Base-by-base conservation (phyloP, 352 stramenopile species). In the Nothophytophthora sp. region DNA sequence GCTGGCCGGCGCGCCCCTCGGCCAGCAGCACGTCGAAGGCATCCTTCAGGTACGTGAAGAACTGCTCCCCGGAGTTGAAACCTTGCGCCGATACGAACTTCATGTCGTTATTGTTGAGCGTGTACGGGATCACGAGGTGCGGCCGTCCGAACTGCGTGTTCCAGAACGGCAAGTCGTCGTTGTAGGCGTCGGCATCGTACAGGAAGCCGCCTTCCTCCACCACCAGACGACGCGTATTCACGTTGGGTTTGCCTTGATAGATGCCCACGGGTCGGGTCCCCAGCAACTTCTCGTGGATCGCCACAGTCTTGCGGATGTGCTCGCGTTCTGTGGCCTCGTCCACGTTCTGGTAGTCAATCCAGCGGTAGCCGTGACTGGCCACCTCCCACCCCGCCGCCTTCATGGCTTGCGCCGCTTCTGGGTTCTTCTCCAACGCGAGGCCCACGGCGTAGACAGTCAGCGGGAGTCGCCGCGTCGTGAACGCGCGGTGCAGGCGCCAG, bases 51-150 rank as follows among this genome's bases (percentile, higher is more conserved):
- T 98, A 96, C 12, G 81, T 90, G 60, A 84, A 93, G 68, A 98
- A 99, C 67, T 98, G 87, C 42, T 96, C 80, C 43, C 88, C 88
- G 25, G 75, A 88, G 41, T 95, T 96, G 70, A 98, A 98, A 50
- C 94, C 92, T 62, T 95, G 89, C 33, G 86, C 63, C 13, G 85
- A 89, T 9, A 95, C 90, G 65, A 98, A 99, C 66, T 95, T 87
- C 94, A 99, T 98, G 66, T 99, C 94, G 73, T 98, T 98, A 56
- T 98, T 97, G 47, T 83, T 94, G 24, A 99, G 68, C 32, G 93
- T 98, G 75, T 98, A 98, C 4, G 94, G 94, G 55, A 98, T 97
- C 4, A 99, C 80, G n/a, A 99, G 67, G 63, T 98, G 95, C 27
- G 92, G 90, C 22, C 83, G 72, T 6, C 82, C 86, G 59, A 92